These are phyloP conservation scores for Termitomyces sp. DNA, from an alignment of 768 basidiomycete genomes.

Conservation along the genomic window DNA sequence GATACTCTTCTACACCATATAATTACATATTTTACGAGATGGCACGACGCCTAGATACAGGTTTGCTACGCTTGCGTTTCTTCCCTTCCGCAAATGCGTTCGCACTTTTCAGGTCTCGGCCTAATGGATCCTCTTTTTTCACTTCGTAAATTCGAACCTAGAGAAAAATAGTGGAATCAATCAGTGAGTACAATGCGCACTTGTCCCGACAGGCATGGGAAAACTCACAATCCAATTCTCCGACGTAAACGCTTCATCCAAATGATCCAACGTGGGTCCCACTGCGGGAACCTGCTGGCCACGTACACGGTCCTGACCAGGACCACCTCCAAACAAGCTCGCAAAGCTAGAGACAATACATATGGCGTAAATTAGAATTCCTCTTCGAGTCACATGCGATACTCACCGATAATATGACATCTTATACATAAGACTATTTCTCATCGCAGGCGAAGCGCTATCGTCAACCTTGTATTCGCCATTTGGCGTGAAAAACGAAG, in stretches of 20 bases:
- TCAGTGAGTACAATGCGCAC: constrained; percentile 1
- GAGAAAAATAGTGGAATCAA: background rate
- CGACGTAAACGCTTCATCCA: constrained; percentile 97
- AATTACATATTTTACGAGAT: constrained; percentile 5
- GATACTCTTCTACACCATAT: background rate
- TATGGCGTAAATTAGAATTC: background rate
- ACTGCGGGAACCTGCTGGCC: constrained; percentile 72
- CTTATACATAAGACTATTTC: constrained; percentile 97
- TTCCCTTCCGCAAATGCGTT: constrained; percentile 84
- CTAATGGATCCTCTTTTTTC: constrained; percentile 88
- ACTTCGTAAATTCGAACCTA: constrained; percentile 92
- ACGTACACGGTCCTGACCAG: constrained; percentile 83
- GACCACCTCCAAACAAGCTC: constrained; percentile 75
- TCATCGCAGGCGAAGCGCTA: constrained; percentile 81
- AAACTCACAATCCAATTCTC: constrained; percentile 96
- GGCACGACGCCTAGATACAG: constrained; percentile 53
- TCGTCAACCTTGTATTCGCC: constrained; percentile 96
- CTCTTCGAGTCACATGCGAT: background rate
- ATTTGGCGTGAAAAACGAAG: constrained; percentile 85
- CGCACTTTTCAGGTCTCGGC: constrained; percentile 84
- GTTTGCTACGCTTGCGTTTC: constrained; percentile 81
- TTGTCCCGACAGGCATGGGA: background rate
- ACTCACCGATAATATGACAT: constrained; percentile 91
- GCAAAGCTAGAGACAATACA: constrained; percentile 51
- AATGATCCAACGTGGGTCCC: constrained; percentile 80